phyloP scores from a whole-genome alignment of 371 early-diverging fungal species.

The Lichtheimia hyalospora region DNA sequence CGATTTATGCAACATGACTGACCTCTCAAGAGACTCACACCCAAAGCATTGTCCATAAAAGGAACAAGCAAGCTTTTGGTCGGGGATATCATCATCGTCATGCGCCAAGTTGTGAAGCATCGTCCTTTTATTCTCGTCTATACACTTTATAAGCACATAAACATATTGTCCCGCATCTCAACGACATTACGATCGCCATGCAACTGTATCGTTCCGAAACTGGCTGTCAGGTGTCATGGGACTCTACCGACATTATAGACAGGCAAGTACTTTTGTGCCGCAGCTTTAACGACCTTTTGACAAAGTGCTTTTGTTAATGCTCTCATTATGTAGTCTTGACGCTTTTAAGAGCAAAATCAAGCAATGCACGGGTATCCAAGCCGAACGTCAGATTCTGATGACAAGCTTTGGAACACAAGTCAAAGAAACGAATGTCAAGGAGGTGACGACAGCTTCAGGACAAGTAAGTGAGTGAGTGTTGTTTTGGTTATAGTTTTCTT shows the following conservation, averaged over 20 bases:
- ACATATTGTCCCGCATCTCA: too few species aligned
- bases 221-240: conserved; percentile 50
- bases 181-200: conserved; percentile 27
- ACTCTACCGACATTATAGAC: conserved; percentile 14
- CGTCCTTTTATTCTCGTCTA: too few species aligned
- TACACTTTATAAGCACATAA: too few species aligned
- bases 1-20: too few species aligned
- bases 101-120: too few species aligned
- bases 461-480: conserved; percentile 34
- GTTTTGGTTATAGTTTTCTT: conserved; percentile 2
- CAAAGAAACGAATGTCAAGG: conserved; percentile 48
- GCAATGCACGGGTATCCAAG: conserved; percentile 47
- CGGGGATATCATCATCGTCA: too few species aligned
- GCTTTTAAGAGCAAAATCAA: conserved; percentile 51
- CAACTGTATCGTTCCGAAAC: conserved; percentile 67
- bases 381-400: conserved; percentile 59
- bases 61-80: too few species aligned
- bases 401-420: conserved; percentile 60
- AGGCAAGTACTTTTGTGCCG: conserved; percentile 19
- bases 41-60: too few species aligned
- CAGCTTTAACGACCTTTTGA: not conserved
- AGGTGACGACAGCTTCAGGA: conserved; percentile 49
- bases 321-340: conserved; percentile 38
- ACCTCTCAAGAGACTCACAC: too few species aligned
- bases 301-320: not conserved